These are phyloP conservation scores for Oxytropis ochrocephala DNA, from an alignment of 306 rosid species.

Conservation along the genomic window DNA sequence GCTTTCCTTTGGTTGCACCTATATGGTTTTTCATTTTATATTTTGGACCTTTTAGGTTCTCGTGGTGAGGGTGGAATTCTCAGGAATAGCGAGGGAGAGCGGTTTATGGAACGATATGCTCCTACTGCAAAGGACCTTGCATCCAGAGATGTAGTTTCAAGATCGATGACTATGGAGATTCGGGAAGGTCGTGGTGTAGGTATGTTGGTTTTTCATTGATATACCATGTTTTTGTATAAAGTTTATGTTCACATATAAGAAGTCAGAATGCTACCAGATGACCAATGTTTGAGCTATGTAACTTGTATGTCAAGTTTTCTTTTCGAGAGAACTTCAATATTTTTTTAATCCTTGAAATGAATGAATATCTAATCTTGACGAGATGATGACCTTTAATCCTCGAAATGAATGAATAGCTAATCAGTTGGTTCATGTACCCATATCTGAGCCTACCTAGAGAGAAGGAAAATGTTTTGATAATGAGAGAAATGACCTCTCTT, in stretches of 20 bases:
- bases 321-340: not conserved
- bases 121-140: slow-evolving; percentile 99
- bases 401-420: not conserved
- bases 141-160: slow-evolving; percentile 88
- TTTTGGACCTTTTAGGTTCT: slow-evolving; percentile 59
- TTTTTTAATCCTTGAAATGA: not conserved
- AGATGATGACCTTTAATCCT: not conserved
- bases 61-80: slow-evolving; percentile 99
- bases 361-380: not conserved
- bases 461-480: not conserved
- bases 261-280: not conserved
- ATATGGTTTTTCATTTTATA: slow-evolving; percentile 16
- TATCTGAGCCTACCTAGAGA: not conserved
- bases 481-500: not conserved
- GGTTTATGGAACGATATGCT: slow-evolving; percentile 98
- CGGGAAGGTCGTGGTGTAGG: slow-evolving; percentile 99
- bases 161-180: slow-evolving; percentile 98
- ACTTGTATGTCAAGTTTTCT: not conserved
- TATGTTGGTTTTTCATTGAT: slow-evolving; percentile 26
- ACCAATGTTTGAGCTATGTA: not conserved
- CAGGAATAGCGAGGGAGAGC: slow-evolving; percentile 92
- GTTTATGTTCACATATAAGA: not conserved
- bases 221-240: not conserved
- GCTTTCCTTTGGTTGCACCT: slow-evolving; percentile 16
- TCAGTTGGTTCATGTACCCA: not conserved